Base-by-base conservation (phyloP, 2,329 filamentous ascomycete genomes). In the Passalora sequoiae region DNA sequence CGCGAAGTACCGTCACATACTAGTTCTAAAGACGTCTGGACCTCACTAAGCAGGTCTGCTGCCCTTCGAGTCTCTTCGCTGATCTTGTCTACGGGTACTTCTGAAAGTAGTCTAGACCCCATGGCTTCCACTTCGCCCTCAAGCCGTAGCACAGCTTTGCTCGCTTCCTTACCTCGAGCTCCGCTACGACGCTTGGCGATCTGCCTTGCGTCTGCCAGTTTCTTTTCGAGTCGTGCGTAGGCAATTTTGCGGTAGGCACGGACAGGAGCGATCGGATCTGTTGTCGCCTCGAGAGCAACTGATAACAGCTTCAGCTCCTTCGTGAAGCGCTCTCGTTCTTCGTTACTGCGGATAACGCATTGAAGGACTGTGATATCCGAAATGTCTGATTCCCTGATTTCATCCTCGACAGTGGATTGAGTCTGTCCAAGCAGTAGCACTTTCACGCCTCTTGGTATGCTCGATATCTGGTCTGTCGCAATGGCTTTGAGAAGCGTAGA, bases 401-500 rank as follows among this genome's bases (percentile, higher is more conserved):
- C 41, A 4, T 53, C 42, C n/a, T 50, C 49, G 27, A 50, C 20
- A 22, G 29, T 38, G n/a, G 47, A 44, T 29, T 69, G 68, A 0
- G 80, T 86, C 65, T 89, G 84, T 53, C 86, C 83, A 9, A 89
- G 62, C 35, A 88, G 78, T 0, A 81, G 74, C 31, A 87, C 74
- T 16, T 80, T 74, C 0, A 80, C 79, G 21, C 76, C 69, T 52
- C 83, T 75, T 0, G 83, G 79, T 28, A 89, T 81, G 0, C 85
- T 86, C 0, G 87, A 86, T 12, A 94, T 84, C 24, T 89, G 72
- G 56, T 86, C 86, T 49, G 88, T 81, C 4, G 81, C 83, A 53
- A 94, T 81, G 1, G 87, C 86, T 57, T 78, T 78, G 12, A 92
- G 69, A 5, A 91, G 66, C 0, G 85, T 91, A 3, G 85, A 89